Base-by-base conservation (phyloP, 495 filamentous ascomycete genomes). In the Thermochaetoides thermophila region DNA sequence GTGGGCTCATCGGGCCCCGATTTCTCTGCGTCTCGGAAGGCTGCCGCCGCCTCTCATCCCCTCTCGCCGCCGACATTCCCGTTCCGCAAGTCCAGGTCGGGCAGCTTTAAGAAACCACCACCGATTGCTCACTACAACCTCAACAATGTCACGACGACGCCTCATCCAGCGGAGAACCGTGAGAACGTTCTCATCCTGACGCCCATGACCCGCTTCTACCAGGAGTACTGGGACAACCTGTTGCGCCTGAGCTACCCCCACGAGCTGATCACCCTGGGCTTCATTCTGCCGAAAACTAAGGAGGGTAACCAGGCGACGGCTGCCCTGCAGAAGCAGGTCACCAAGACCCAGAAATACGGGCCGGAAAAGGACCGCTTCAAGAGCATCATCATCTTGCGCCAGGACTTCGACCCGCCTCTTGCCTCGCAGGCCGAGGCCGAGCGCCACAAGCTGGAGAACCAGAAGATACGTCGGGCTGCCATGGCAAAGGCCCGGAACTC, bases 171-270 rank as follows among this genome's bases (percentile, higher is more conserved):
- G 33, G 68, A 53, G 24, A 87, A 91, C 50, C 61, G 74, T 41
- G 89, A 97, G 60, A 83, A 73, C 7, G 67, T 97, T 38, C 74
- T 96, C 27, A 78, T 97, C 51, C 72, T 96, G 38, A 96, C 89
- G 0, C 89, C 89, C 3, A 74, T 96, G 49, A 81, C 83, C 27
- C 71, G 78, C 45, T 97, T 96, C 61, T 96, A 94, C 57, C 76
- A 78, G 43, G 77, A 63, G 41, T 96, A 94, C 65, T 96, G 91
- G 91, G 78, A 86, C 44, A 96, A 96, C 52, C 63, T 97, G n/a
- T 57, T 82, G 26, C 70, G 72, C 42, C 63, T 97, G 28, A 66
- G 56, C 46, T 97, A 94, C 53, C 91, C 89, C 7, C 91, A 92
- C 59, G 84, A 93, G 28, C 65, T 96, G 26, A 84, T 97, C 47